Conservation (phyloP, 2,329 filamentous ascomycete species). For the Pseudopithomyces maydicus region DNA sequence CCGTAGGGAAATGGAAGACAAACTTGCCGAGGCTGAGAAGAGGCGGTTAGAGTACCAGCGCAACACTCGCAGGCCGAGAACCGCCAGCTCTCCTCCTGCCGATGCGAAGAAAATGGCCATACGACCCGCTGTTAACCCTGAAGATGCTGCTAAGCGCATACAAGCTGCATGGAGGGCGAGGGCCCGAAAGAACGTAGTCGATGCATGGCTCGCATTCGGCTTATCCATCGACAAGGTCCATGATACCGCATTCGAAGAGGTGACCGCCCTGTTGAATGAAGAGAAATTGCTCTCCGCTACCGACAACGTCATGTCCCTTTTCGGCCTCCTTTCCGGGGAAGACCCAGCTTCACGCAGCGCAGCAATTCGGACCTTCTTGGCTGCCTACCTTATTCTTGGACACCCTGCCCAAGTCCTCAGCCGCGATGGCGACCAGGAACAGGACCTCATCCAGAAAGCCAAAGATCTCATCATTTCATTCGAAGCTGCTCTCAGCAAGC, state of each 20-base stretch:
- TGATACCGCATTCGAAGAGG: constrained; percentile 74
- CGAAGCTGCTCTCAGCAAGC: constrained; percentile 71
- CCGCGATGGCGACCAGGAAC: constrained; percentile 71
- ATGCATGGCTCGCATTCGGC: constrained; percentile 68
- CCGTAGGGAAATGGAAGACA: constrained; percentile 77
- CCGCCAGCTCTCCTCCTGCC: constrained; percentile 58
- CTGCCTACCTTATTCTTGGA: constrained; percentile 78
- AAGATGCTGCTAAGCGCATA: constrained; percentile 68
- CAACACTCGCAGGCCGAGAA: constrained; percentile 62
- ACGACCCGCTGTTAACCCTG: constrained; percentile 55
- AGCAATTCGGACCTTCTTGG: constrained; percentile 75
- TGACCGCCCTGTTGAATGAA: constrained; percentile 70
- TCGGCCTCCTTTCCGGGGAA: constrained; percentile 63
- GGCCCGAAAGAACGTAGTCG: constrained; percentile 63
- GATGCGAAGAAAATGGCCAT: constrained; percentile 40
- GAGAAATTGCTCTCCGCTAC: constrained; percentile 70
- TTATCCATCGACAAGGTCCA: constrained; percentile 73
- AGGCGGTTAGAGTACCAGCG: constrained; percentile 63
- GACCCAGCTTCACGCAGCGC: constrained; percentile 69
- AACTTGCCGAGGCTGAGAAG: constrained; percentile 76
- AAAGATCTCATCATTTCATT: constrained; percentile 79
- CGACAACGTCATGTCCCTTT: constrained; percentile 69
- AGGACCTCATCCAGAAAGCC: constrained; percentile 77
- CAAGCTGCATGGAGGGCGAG: constrained; percentile 72
- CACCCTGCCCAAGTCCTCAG: constrained; percentile 79